Base-by-base conservation (phyloP, 441 rosid species). In the Breynia disticha region DNA sequence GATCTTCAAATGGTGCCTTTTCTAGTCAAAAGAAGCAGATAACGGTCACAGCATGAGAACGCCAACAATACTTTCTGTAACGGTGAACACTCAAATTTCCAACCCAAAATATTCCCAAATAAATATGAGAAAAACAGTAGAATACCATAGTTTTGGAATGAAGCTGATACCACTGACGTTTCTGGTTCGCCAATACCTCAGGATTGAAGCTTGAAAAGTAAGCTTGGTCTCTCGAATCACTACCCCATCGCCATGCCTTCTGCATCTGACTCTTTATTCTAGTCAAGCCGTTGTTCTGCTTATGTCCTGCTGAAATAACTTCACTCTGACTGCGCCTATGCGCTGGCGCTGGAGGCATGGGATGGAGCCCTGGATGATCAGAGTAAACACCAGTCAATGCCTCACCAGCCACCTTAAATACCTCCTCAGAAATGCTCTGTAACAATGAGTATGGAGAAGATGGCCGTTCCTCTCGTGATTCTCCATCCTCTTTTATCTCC, bases 81-180 rank as follows among this genome's bases (percentile, higher is more conserved):
- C 13, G 32, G 50, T 46, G 19, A 6, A 35, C 39, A 37, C 47
- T 16, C 46, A 19, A 16, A 44, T 38, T 16, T 12, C 16, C 24
- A 51, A 19, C 50, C 17, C 16, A 64, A 55, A 48, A 28, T n/a
- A 24, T 41, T 11, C 19, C 8, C 14, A 57, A 50, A 57, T 12
- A 28, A 28, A 11, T 15, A 38, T 7, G 50, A 19, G 35, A 59
- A 55, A 28, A 20, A 44, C 58, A 19, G 22, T 19, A 32, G 52
- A 72, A 42, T 83, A 87, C 98, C 95, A 59, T 61, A 71, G 84
- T 53, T 73, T 79, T 82, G 54, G 95, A 82, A 71, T 88, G 90
- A 61, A 81, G 81, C 90, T 82, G 95, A 69, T 86, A 88, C 98
- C 98, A 91, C 81, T 82, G 89, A 45, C 98, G 87, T 73, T 91